These are phyloP conservation scores for Botrytis pseudocinerea DNA, from an alignment of 2,329 filamentous ascomycete species.

Conservation along the genomic window DNA sequence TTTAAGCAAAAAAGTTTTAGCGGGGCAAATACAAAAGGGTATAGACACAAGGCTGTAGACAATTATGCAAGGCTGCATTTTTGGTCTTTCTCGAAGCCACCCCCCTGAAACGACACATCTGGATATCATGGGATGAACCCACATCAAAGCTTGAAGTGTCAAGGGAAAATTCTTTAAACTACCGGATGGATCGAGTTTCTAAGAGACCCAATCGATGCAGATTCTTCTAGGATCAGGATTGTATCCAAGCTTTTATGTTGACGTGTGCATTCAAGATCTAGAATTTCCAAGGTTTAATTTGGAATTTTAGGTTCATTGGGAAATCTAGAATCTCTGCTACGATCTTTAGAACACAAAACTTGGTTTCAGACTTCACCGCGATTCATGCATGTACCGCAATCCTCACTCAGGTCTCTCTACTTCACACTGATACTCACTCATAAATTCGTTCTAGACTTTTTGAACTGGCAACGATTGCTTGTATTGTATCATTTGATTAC, in stretches of 20 bases:
- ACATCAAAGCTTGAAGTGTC: conserved; percentile 7
- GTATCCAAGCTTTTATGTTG: conserved; percentile 21
- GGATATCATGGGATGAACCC: not conserved
- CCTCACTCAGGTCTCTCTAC: not conserved
- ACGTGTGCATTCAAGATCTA: conserved; percentile 5
- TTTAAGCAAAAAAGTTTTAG: conserved; percentile 12
- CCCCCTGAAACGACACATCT: not conserved
- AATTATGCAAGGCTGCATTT: not conserved
- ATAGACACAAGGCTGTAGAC: not conserved
- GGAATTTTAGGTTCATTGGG: not conserved
- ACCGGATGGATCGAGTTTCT: not conserved
- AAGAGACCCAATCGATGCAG: not conserved
- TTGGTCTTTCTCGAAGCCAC: not conserved
- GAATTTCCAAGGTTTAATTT: not conserved
- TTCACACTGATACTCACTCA: not conserved
- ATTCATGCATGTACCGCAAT: not conserved
- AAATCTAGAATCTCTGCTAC: not conserved
- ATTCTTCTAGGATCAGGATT: conserved; percentile 15
- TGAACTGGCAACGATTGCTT: conserved; percentile 15
- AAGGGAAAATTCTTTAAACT: not conserved
- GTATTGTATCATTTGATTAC: conserved; percentile 30
- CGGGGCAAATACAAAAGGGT: not conserved
- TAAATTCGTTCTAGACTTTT: not conserved
- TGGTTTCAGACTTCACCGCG: not conserved
- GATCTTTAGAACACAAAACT: not conserved